phyloP scores from a whole-genome alignment of 768 basidiomycete species.

The Mycena leptocephala region DNA sequence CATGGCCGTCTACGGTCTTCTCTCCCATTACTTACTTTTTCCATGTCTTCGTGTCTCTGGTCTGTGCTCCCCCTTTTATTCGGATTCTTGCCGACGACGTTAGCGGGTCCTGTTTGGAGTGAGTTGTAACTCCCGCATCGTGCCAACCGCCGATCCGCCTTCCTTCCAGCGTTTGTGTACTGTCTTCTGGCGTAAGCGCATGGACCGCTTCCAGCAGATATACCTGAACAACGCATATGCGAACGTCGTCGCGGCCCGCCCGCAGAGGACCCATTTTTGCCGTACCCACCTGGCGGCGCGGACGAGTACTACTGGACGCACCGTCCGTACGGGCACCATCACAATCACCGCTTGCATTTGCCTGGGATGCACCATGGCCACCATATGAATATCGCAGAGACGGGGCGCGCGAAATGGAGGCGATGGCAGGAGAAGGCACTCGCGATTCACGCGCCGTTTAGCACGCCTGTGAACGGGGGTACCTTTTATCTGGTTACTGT shows the following conservation, averaged over 20 bases:
- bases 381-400: not conserved
- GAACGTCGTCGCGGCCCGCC: not conserved
- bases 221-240: not conserved
- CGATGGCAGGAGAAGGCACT: not conserved
- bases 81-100: not conserved
- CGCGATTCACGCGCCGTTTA: not conserved
- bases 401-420: not conserved
- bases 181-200: not conserved
- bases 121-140: not conserved
- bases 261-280: not conserved
- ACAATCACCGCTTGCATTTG: no score
- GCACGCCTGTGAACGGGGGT: not conserved
- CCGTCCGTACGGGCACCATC: not conserved
- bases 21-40: not conserved
- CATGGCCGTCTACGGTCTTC: not conserved
- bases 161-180: not conserved
- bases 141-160: not conserved
- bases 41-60: not conserved
- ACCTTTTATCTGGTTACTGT: no score
- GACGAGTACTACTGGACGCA: conserved; percentile 1
- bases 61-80: not conserved
- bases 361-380: not conserved
- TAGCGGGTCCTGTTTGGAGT: not conserved
- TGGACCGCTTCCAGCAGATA: not conserved
- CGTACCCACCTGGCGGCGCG: not conserved